Percentiles rank a stretch among this genome's conserved stretches.
Evolutionary conservation across 371 early-diverging fungal genomes (phyloP).

Genomic region (Circinella umbellata): DNA sequence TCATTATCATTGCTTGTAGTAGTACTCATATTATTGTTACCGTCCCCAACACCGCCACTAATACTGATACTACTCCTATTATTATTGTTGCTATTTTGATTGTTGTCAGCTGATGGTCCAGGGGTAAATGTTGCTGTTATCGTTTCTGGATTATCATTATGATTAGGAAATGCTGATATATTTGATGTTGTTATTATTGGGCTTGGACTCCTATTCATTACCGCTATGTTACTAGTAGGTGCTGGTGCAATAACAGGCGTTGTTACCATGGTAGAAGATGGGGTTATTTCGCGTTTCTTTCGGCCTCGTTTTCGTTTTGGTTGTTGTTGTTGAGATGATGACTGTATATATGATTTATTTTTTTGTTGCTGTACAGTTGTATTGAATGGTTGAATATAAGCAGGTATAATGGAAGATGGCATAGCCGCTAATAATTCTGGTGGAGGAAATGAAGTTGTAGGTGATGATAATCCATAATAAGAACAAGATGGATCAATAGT

Average conservation of each 20-base stretch:
- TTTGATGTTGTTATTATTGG: not conserved
- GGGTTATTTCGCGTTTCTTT: conserved; percentile 40
- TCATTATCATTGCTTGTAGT: not conserved
- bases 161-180: conserved; percentile 5
- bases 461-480: not conserved
- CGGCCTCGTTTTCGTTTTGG: conserved; percentile 51
- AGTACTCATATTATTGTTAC: too few relatives aligned
- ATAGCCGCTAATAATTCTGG: not conserved
- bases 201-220: too few relatives aligned
- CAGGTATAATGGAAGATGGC: not conserved
- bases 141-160: conserved; percentile 7
- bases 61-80: conserved; percentile 3
- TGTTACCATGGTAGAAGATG: not conserved
- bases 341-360: not conserved
- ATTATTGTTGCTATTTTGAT: not conserved
- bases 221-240: conserved; percentile 11
- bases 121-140: conserved; percentile 25
- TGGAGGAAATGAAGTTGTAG: not conserved
- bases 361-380: not conserved
- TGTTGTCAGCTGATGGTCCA: conserved; percentile 14
- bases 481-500: not conserved
- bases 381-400: conserved; percentile 3
- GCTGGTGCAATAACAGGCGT: conserved; percentile 32
- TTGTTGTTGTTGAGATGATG: conserved; percentile 31
- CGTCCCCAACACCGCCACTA: not conserved